A percentile compares a stretch with the other conserved stretches of the same genome.
Conservation (phyloP, 352 stramenopile genomes). For the Phytophthora brassicae region DNA sequence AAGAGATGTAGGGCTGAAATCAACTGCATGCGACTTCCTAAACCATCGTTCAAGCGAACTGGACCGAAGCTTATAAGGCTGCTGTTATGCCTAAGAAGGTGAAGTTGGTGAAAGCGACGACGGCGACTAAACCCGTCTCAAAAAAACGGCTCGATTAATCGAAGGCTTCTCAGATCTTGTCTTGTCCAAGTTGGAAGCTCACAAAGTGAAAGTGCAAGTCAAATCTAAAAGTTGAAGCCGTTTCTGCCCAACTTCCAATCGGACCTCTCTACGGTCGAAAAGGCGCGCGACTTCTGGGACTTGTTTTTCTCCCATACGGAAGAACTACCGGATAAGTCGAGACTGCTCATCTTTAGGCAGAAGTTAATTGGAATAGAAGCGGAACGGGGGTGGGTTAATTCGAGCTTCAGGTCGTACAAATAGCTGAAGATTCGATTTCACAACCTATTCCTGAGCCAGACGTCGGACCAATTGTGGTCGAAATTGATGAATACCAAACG, state of each 20-base stretch:
- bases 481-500: background rate
- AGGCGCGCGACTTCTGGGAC: background rate
- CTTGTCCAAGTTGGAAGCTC: background rate
- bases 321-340: background rate
- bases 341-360: background rate
- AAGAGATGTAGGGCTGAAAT: too few species aligned
- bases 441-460: conserved; percentile 1
- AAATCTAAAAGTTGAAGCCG: too few species aligned
- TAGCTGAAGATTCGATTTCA: background rate
- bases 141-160: too few species aligned
- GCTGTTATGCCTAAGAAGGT: too few species aligned
- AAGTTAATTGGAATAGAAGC: background rate
- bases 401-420: background rate
- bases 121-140: too few species aligned
- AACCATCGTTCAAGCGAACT: too few species aligned
- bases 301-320: background rate
- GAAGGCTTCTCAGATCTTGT: background rate
- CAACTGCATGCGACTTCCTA: too few species aligned
- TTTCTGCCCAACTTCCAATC: background rate
- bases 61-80: too few species aligned
- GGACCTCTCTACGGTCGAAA: conserved; percentile 3
- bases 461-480: background rate
- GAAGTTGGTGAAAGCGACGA: too few species aligned
- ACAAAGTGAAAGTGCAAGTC: background rate
- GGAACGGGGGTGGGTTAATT: conserved; percentile 3